Evolutionary conservation across 2,329 filamentous ascomycete species (phyloP).

Genomic region (Claviceps fusiformis): DNA sequence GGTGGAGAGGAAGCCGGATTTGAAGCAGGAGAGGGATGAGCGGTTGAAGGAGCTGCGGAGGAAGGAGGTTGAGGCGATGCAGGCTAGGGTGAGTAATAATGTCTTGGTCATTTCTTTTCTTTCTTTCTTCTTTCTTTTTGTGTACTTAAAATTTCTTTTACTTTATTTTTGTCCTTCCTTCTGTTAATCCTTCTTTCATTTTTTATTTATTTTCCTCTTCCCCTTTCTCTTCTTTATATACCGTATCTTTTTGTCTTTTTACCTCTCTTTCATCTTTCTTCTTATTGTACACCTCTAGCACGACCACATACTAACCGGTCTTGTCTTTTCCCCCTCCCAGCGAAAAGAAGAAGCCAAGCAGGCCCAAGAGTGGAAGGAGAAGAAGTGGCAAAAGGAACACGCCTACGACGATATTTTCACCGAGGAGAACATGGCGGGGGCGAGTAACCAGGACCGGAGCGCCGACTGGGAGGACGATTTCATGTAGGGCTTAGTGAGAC

Average conservation of each 20-base stretch:
- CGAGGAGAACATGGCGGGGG: conserved; percentile 62
- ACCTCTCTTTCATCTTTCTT: no score
- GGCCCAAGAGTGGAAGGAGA: conserved; percentile 68
- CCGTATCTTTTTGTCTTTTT: neutral
- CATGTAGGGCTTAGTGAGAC: conserved; percentile 42
- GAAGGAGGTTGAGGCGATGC: conserved; percentile 50
- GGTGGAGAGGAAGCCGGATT: conserved; percentile 73
- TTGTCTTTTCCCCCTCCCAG: conserved; percentile 24
- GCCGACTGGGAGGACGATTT: conserved; percentile 82
- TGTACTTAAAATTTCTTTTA: no score
- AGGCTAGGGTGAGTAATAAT: conserved; percentile 40
- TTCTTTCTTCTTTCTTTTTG: no score
- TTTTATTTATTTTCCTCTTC: neutral
- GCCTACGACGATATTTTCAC: conserved; percentile 88
- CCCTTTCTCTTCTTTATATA: neutral
- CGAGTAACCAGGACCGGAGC: conserved; percentile 75
- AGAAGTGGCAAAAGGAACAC: conserved; percentile 94
- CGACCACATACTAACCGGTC: neutral
- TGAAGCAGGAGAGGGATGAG: conserved; percentile 71
- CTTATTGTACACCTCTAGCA: neutral
- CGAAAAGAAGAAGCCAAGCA: conserved; percentile 63
- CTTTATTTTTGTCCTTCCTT: neutral
- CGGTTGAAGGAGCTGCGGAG: conserved; percentile 57
- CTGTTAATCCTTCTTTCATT: no score
- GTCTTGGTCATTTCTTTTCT: no score